These are phyloP conservation scores for Psilocybe tampanensis DNA, from an alignment of 768 basidiomycete genomes.

Conservation along the genomic window DNA sequence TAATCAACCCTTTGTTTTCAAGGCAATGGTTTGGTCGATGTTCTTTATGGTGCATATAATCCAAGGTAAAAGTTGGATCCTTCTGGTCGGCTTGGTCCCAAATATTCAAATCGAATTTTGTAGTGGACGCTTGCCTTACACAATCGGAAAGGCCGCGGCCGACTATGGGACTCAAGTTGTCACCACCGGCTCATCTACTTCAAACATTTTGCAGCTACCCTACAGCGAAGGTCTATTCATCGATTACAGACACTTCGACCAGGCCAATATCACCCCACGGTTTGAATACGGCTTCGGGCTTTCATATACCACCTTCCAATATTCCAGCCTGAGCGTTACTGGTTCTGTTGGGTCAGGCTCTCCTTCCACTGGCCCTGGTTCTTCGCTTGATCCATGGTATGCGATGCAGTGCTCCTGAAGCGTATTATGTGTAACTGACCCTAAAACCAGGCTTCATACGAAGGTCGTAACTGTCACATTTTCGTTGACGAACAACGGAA, in stretches of 20 bases:
- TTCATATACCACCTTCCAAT: slow-evolving; percentile 60
- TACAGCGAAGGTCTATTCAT: slow-evolving; percentile 63
- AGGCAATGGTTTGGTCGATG: slow-evolving; percentile 60
- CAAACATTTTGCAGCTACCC: slow-evolving; percentile 46
- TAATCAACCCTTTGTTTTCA: slow-evolving; percentile 6
- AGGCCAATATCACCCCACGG: slow-evolving; percentile 44
- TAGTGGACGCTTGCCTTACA: slow-evolving; percentile 49
- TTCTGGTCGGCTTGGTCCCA: neutral
- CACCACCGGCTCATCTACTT: slow-evolving; percentile 34
- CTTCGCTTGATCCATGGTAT: slow-evolving; percentile 55
- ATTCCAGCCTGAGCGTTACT: slow-evolving; percentile 43
- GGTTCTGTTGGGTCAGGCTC: slow-evolving; percentile 44
- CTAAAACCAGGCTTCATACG: slow-evolving; percentile 48
- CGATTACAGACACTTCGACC: slow-evolving; percentile 62
- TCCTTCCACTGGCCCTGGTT: slow-evolving; percentile 47
- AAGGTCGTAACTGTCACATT: slow-evolving; percentile 56
- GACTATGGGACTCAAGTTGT: slow-evolving; percentile 63
- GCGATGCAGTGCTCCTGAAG: neutral
- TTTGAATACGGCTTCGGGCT: slow-evolving; percentile 56
- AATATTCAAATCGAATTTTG: neutral
- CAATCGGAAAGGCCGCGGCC: slow-evolving; percentile 51
- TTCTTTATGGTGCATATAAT: slow-evolving; percentile 62
- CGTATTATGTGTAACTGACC: neutral
- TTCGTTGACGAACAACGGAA: slow-evolving; percentile 54
- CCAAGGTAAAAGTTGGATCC: slow-evolving; percentile 42